A percentile compares a stretch with the other conserved stretches of the same genome.
Evolutionary conservation across 2,329 filamentous ascomycete species (phyloP).

Genomic region (Fusarium neocosmosporiellum): DNA sequence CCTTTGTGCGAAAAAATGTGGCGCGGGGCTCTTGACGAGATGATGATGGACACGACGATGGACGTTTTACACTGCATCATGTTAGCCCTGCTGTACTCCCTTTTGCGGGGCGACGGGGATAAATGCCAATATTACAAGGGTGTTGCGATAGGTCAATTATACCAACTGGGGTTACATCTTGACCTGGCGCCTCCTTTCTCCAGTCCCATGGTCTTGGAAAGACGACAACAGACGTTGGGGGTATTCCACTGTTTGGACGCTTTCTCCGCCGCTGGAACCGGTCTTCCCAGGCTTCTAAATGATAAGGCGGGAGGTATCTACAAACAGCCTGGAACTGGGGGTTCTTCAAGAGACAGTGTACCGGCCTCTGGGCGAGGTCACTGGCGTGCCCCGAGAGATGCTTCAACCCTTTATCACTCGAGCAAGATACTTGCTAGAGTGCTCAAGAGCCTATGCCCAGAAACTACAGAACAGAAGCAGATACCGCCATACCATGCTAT

Average conservation of each 20-base stretch:
- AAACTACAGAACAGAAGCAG: not conserved
- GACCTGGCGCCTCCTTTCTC: not conserved
- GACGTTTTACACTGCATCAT: not conserved
- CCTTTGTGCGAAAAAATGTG: too few species aligned
- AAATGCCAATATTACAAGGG: not conserved
- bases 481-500: not conserved
- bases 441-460: not conserved
- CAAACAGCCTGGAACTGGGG: too few species aligned
- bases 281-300: not conserved
- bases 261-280: not conserved
- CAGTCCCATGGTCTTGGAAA: not conserved
- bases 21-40: not conserved
- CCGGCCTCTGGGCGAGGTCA: not conserved
- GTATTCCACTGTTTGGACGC: not conserved
- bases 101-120: not conserved
- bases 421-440: not conserved
- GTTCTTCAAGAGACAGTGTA: not conserved
- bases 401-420: not conserved
- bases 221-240: not conserved
- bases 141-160: not conserved
- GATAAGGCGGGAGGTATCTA: too few species aligned
- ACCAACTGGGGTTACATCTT: not conserved
- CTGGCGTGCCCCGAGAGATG: rapidly evolving
- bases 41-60: not conserved
- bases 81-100: not conserved